Conservation (phyloP, 345 rosid species). For the Salix purpurea region DNA sequence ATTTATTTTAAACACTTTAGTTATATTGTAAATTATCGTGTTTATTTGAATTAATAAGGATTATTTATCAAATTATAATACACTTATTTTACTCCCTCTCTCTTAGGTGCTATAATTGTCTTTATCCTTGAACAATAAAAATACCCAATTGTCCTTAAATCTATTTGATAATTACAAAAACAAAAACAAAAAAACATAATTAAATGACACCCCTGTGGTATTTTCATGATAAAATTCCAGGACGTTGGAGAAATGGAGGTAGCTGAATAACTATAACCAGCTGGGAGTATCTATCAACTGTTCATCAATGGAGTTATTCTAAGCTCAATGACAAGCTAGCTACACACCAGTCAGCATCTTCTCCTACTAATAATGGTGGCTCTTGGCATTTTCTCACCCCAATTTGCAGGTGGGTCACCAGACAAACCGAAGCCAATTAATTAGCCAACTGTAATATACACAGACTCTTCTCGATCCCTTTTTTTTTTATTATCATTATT, state of each 20-base stretch:
- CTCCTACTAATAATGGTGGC: background rate
- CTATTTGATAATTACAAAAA: too few relatives aligned
- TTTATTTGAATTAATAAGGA: too few relatives aligned
- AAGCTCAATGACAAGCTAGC: background rate
- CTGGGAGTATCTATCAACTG: background rate
- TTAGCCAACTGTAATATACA: background rate
- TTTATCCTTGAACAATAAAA: too few relatives aligned
- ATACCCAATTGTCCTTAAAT: too few relatives aligned
- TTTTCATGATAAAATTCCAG: background rate
- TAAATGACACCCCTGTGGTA: too few relatives aligned
- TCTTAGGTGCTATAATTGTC: too few relatives aligned
- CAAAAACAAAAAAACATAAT: too few relatives aligned
- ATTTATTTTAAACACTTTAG: too few relatives aligned
- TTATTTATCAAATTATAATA: too few relatives aligned
- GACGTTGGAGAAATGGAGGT: background rate
- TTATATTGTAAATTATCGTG: too few relatives aligned
- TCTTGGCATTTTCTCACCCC: background rate
- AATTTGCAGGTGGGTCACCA: background rate
- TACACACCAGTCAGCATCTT: background rate
- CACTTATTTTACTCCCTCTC: too few relatives aligned
- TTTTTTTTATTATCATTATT: too few relatives aligned
- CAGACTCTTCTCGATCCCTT: background rate
- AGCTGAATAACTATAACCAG: background rate
- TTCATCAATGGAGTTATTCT: background rate
- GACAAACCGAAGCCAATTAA: background rate